Percentiles rank a stretch among this genome's conserved stretches.
Conservation (phyloP, 805 yeast species). For the Cyberlindnera xylosilytica region DNA sequence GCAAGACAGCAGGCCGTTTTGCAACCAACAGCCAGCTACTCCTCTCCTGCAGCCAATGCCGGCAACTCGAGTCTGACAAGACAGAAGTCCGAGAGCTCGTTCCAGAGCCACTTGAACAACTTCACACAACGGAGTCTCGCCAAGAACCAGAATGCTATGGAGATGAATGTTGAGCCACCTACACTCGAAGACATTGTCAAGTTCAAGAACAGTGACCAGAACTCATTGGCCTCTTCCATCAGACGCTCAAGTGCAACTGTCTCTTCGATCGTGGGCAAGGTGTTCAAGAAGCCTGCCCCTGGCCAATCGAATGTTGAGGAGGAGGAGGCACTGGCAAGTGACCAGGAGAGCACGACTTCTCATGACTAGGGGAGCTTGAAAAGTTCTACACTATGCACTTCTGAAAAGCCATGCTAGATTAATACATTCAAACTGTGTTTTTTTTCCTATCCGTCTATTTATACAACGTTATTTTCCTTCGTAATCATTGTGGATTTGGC, state of each 20-base stretch:
- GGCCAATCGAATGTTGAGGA: constrained; percentile 12
- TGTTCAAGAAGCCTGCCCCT: constrained; percentile 24
- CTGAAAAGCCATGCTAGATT: no score
- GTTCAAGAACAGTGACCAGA: constrained; percentile 30
- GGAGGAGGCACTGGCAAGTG: constrained; percentile 28
- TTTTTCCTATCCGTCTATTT: no score
- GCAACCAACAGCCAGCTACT: constrained; percentile 26
- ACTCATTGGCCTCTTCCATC: constrained; percentile 32
- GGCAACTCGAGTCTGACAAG: constrained; percentile 11
- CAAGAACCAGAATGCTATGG: constrained; percentile 13
- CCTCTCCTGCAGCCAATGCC: constrained; percentile 4
- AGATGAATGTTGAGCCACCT: constrained; percentile 35
- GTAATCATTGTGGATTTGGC: constrained; percentile 45
- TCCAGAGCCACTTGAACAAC: constrained; percentile 21
- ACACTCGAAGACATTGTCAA: constrained; percentile 34
- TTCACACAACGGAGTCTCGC: constrained; percentile 11
- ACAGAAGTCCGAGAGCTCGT: constrained; percentile 24
- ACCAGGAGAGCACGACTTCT: constrained; percentile 18
- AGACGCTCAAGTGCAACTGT: constrained; percentile 44
- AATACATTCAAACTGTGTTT: no score
- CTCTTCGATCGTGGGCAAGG: constrained; percentile 33
- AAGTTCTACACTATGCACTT: no score
- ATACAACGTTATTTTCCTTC: no score
- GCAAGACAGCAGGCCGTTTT: constrained; percentile 37
- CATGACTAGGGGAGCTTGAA: no score